Evolutionary conservation across 2,329 filamentous ascomycete genomes (phyloP).

Genomic region (Ciborinia camelliae): DNA sequence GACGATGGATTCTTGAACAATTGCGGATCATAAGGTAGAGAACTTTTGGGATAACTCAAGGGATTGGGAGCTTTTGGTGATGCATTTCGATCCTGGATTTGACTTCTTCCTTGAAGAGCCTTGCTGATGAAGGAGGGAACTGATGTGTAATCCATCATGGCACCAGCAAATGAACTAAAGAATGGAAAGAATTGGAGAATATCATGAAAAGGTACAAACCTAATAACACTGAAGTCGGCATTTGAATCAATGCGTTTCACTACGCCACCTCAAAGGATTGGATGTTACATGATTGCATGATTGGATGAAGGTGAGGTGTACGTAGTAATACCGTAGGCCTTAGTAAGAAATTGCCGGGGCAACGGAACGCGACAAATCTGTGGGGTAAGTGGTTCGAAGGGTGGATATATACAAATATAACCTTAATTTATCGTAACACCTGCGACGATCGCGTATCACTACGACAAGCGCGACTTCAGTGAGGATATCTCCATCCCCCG

Average conservation of each 20-base stretch:
- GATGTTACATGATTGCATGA: not conserved
- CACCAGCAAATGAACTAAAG: not conserved
- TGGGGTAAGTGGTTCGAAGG: not conserved
- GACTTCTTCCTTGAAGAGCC: conserved; percentile 2
- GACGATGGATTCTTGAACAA: conserved; percentile 36
- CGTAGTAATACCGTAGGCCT: not conserved
- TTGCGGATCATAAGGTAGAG: conserved; percentile 28
- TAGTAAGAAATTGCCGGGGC: not conserved
- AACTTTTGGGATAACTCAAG: conserved; percentile 35
- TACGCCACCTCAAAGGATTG: not conserved
- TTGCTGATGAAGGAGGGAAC: conserved; percentile 3
- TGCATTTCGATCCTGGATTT: not conserved
- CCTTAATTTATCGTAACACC: conserved; percentile 1
- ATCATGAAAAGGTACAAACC: not conserved
- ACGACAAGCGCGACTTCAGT: conserved; percentile 11
- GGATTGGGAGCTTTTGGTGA: conserved; percentile 29
- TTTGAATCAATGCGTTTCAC: not conserved
- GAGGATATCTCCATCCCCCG: not conserved
- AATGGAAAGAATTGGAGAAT: not conserved
- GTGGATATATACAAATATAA: not conserved
- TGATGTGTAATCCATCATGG: conserved; percentile 1
- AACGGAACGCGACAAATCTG: not conserved
- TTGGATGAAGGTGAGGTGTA: not conserved
- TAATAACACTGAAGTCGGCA: not conserved
- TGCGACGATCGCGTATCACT: not conserved